phyloP scores from a whole-genome alignment of 2,329 filamentous ascomycete species.

The Neoscytalidium dimidiatum region DNA sequence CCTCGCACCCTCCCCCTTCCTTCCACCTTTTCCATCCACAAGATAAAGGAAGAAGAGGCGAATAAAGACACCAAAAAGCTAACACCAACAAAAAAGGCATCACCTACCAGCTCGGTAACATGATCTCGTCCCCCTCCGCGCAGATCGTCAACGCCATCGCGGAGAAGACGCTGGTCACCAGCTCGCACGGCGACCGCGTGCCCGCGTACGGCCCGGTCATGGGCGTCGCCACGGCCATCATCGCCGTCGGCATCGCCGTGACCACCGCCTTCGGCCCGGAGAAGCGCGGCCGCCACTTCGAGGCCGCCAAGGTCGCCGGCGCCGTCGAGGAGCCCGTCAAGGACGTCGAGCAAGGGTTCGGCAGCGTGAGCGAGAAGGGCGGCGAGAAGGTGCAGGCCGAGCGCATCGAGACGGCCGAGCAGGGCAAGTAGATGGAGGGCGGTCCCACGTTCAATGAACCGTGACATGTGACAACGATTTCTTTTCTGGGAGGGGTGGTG shows the following conservation, averaged over 20 bases:
- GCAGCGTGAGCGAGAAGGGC: neutral
- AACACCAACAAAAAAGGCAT: constrained; percentile 43
- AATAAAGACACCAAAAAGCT: neutral
- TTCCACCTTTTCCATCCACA: constrained; percentile 35
- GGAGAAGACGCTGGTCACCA: constrained; percentile 55
- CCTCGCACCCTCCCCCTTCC: neutral
- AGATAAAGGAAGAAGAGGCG: no score
- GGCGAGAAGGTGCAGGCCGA: neutral
- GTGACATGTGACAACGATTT: no score
- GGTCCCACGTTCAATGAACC: neutral
- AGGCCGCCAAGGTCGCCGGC: constrained; percentile 58
- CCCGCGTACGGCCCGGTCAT: constrained; percentile 75
- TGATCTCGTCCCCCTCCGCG: constrained; percentile 70
- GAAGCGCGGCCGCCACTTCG: constrained; percentile 71
- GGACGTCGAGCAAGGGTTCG: constrained; percentile 14
- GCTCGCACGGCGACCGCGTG: constrained; percentile 56
- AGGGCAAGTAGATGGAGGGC: neutral
- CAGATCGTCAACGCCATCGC: constrained; percentile 78
- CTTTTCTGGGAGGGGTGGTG: no score
- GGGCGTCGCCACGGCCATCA: constrained; percentile 76
- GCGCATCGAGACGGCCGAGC: constrained; percentile 12
- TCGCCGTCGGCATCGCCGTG: constrained; percentile 67
- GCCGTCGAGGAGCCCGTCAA: constrained; percentile 27
- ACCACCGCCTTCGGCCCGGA: constrained; percentile 73
- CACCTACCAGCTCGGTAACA: constrained; percentile 74